Percentiles rank a stretch among this genome's conserved stretches.
Evolutionary conservation across 192 early-diverging fungal genomes (phyloP).

Genomic region (Allomyces javanicus): DNA sequence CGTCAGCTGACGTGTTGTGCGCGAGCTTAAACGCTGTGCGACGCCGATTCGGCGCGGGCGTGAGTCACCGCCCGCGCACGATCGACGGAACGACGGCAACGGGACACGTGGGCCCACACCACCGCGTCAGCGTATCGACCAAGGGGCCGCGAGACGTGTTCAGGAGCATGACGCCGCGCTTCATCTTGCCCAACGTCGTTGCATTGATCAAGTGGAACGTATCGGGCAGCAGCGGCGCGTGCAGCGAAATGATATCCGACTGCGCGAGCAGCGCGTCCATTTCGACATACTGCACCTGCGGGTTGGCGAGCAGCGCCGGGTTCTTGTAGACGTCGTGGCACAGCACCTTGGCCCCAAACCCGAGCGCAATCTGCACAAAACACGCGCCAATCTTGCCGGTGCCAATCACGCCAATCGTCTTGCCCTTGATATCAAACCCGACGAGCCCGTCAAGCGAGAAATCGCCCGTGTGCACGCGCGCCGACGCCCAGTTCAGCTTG

Average conservation of each 20-base stretch:
- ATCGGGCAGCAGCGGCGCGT: constrained; percentile 17
- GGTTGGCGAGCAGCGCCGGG: constrained; percentile 2
- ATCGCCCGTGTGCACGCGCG: constrained; percentile 12
- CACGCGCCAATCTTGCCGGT: constrained; percentile 26
- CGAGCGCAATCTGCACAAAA: constrained; percentile 21
- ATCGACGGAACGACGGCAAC: too few species aligned
- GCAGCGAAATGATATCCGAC: constrained; percentile 21
- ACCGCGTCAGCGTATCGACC: constrained; percentile 13
- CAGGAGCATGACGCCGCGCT: constrained; percentile 20
- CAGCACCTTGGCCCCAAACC: constrained; percentile 24
- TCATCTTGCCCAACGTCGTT: constrained; percentile 18
- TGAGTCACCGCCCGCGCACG: too few species aligned
- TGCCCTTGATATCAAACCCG: constrained; percentile 27
- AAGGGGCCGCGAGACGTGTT: constrained; percentile 23
- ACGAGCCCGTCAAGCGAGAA: constrained; percentile 21
- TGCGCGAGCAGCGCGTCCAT: constrained; percentile 18
- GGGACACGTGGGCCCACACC: too few species aligned
- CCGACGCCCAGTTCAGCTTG: constrained; percentile 16
- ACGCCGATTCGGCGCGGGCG: too few species aligned
- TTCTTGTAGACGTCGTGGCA: constrained; percentile 21
- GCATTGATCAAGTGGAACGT: constrained; percentile 23
- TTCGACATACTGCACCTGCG: constrained; percentile 13
- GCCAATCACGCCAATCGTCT: constrained; percentile 23
- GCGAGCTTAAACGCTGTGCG: too few species aligned
- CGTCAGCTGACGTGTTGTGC: too few species aligned